Base-by-base conservation (phyloP, 2,329 filamentous ascomycete genomes). In the Fusarium sp. region DNA sequence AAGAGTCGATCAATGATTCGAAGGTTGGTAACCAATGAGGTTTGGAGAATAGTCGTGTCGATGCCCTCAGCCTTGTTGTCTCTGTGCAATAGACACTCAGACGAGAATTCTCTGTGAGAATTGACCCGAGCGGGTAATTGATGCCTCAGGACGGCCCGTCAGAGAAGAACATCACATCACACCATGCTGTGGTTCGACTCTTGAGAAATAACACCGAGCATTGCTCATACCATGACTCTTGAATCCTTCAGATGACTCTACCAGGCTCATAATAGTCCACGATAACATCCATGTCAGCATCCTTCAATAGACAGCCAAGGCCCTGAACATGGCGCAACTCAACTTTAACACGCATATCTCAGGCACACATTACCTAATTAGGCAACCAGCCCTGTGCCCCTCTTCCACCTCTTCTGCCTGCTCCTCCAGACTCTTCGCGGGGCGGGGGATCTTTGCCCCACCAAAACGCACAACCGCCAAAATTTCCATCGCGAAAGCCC, bases 391-490 rank as follows among this genome's bases (percentile, higher is more conserved):
- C 50, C 43, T 65, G 56, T 61, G 57, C 51, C 55, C 63, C 46
- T 54, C 39, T 13, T 32, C 29, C 10, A 10, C 28, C 42, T 25
- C 44, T 19, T 19, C 19, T 19, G 19, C 19, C 19, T 19, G 19
- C 19, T 19, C 19, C 19, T 19, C 19, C 19, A 19, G 19, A 19
- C 19, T 19, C 19, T 19, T 47, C 45, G 35, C 51, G 41, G 56
- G 61, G 64, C 51, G 69, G 69, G 67, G 68, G 59, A 60, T 43
- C 56, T 62, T 51, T 72, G 75, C 76, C 77, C 77, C 77, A 78
- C 77, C 76, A 77, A 77, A 78, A 77, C 77, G 77, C 77, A 79
- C 77, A 79, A 79, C 75, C 76, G 73, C 75, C 77, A 77, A 78
- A 78, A 78, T 71, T 78, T 78, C 74, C 71, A 75, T 72, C 68